phyloP scores from a whole-genome alignment of 1,139 yeast species.

The Nadsonia starkeyi-henricii region DNA sequence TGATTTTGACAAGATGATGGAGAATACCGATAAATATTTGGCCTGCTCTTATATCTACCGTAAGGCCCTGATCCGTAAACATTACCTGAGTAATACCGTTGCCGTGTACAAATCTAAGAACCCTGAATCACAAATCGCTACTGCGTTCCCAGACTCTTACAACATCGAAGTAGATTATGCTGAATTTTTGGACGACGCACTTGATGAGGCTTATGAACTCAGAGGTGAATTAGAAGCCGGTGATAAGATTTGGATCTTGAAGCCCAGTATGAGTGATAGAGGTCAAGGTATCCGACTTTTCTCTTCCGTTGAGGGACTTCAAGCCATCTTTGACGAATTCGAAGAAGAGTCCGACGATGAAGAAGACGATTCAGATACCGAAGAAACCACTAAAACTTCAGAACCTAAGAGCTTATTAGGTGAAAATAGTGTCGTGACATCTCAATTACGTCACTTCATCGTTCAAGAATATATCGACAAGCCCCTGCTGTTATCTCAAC shows the following conservation, averaged over 20 bases:
- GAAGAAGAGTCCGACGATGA: conserved; percentile 49
- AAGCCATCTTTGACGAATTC: conserved; percentile 68
- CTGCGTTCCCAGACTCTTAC: conserved; percentile 61
- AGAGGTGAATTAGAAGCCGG: conserved; percentile 58
- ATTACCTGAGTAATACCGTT: conserved; percentile 70
- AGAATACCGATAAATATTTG: conserved; percentile 35
- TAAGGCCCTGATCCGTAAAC: conserved; percentile 82
- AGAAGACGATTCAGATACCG: conserved; percentile 31
- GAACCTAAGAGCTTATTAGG: conserved; percentile 8
- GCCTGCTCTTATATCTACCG: conserved; percentile 68
- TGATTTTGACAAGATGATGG: conserved; percentile 49
- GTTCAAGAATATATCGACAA: conserved; percentile 63
- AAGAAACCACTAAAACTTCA: conserved; percentile 15
- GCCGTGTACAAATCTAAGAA: conserved; percentile 59
- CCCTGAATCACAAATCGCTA: conserved; percentile 47
- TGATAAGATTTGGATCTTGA: conserved; percentile 69
- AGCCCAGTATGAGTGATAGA: conserved; percentile 94
- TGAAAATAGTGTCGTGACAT: conserved; percentile 54
- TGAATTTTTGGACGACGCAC: conserved; percentile 82
- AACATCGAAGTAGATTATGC: conserved; percentile 90
- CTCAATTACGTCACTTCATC: conserved; percentile 80
- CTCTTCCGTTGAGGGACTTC: conserved; percentile 63
- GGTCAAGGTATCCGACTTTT: conserved; percentile 91
- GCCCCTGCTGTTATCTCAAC: conserved; percentile 52
- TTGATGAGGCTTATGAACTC: conserved; percentile 84